Evolutionary conservation across 768 basidiomycete species (phyloP).

Genomic region (Russula vinacea): DNA sequence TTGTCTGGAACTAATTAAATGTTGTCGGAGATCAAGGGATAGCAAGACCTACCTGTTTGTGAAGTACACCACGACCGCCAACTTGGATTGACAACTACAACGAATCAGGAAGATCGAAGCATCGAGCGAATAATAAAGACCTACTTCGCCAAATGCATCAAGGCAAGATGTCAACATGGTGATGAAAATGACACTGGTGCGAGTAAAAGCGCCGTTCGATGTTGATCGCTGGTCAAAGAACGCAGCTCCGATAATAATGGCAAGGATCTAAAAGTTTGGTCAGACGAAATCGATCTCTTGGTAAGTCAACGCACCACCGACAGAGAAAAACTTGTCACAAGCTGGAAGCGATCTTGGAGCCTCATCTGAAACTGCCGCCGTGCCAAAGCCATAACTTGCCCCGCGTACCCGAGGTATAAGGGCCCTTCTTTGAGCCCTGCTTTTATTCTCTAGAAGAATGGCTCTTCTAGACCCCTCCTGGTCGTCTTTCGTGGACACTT

Average conservation of each 20-base stretch:
- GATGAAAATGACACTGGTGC: slow-evolving; percentile 77
- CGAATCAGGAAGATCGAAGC: neutral
- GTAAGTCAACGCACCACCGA: slow-evolving; percentile 47
- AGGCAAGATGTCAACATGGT: slow-evolving; percentile 64
- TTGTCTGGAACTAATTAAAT: slow-evolving; percentile 39
- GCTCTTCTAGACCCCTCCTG: slow-evolving; percentile 74
- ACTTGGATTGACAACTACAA: slow-evolving; percentile 67
- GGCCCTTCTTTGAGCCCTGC: slow-evolving; percentile 74
- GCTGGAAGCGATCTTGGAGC: slow-evolving; percentile 74
- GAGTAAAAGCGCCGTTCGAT: slow-evolving; percentile 80
- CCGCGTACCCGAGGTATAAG: slow-evolving; percentile 79
- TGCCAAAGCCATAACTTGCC: slow-evolving; percentile 69
- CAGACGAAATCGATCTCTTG: neutral
- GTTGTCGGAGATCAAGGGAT: neutral
- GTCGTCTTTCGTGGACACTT: slow-evolving; percentile 51
- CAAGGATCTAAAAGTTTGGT: slow-evolving; percentile 44
- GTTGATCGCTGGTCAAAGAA: slow-evolving; percentile 72
- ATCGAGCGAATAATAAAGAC: slow-evolving; percentile 10
- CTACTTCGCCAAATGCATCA: slow-evolving; percentile 69
- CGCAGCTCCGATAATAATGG: slow-evolving; percentile 68
- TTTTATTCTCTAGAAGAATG: slow-evolving; percentile 73
- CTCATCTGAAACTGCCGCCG: slow-evolving; percentile 70
- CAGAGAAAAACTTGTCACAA: slow-evolving; percentile 65
- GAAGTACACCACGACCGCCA: slow-evolving; percentile 72
- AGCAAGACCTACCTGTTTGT: slow-evolving; percentile 50